These are phyloP conservation scores for Saraca asoca DNA, from an alignment of 331 rosid genomes.

Conservation along the genomic window DNA sequence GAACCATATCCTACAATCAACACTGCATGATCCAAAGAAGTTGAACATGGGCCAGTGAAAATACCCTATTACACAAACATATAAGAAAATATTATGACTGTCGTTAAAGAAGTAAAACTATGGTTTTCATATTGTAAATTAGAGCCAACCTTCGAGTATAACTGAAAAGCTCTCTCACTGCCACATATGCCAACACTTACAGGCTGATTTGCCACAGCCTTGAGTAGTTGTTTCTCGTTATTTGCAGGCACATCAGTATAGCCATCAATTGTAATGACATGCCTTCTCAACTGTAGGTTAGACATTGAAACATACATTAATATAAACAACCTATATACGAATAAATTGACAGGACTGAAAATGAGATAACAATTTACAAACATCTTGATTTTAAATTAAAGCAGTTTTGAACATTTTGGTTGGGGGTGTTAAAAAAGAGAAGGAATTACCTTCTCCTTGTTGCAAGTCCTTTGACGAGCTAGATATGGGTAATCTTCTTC, in stretches of 20 bases:
- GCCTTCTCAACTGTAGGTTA: slow-evolving; percentile 62
- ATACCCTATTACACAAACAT: slow-evolving; percentile 61
- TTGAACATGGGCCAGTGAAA: slow-evolving; percentile 84
- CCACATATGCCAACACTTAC: slow-evolving; percentile 93
- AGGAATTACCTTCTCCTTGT: slow-evolving; percentile 59
- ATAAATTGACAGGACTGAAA: neutral
- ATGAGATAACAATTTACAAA: neutral
- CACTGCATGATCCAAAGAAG: slow-evolving; percentile 83
- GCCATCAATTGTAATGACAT: slow-evolving; percentile 76
- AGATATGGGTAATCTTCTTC: slow-evolving; percentile 77
- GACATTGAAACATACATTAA: neutral
- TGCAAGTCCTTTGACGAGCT: slow-evolving; percentile 51
- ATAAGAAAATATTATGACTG: slow-evolving; percentile 18
- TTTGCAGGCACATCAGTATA: slow-evolving; percentile 58
- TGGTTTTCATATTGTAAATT: slow-evolving; percentile 11
- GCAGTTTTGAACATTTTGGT: neutral
- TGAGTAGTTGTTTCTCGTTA: slow-evolving; percentile 62
- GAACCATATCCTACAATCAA: slow-evolving; percentile 89
- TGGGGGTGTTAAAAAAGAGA: neutral
- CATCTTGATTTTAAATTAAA: neutral
- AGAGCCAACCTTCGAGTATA: slow-evolving; percentile 57
- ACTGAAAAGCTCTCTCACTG: slow-evolving; percentile 74
- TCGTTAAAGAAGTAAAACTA: slow-evolving; percentile 10
- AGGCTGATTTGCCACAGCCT: slow-evolving; percentile 85
- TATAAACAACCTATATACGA: neutral